phyloP scores from a whole-genome alignment of 441 rosid genomes.

The Biscutella laevigata region DNA sequence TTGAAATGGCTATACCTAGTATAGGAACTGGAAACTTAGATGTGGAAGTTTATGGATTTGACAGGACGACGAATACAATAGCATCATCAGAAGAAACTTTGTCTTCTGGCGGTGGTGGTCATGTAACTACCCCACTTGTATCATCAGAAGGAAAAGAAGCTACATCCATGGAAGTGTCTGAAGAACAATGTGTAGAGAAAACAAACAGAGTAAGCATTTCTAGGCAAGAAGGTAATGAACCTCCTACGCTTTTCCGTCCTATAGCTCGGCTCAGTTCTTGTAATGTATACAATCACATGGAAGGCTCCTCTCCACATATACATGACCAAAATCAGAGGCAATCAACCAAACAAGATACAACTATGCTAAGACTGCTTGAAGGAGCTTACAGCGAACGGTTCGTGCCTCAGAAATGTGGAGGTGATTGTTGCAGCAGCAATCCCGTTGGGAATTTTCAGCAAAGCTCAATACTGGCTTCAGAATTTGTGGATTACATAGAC shows the following conservation, averaged over 20 bases:
- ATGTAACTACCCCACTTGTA: slow-evolving; percentile 40
- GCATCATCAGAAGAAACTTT: slow-evolving; percentile 69
- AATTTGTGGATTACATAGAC: slow-evolving; percentile 65
- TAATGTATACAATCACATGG: slow-evolving; percentile 32
- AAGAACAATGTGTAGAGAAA: slow-evolving; percentile 36
- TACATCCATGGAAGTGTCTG: slow-evolving; percentile 36
- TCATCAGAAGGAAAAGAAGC: slow-evolving; percentile 49
- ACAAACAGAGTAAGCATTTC: slow-evolving; percentile 25
- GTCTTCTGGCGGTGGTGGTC: slow-evolving; percentile 57
- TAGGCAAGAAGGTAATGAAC: slow-evolving; percentile 31
- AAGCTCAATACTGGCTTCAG: slow-evolving; percentile 67
- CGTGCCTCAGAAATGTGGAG: slow-evolving; percentile 67
- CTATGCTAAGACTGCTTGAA: slow-evolving; percentile 49
- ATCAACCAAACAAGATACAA: slow-evolving; percentile 38
- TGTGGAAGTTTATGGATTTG: slow-evolving; percentile 35
- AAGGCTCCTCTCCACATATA: slow-evolving; percentile 29
- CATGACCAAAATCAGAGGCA: slow-evolving; percentile 31
- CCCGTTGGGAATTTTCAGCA: slow-evolving; percentile 11
- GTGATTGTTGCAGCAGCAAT: slow-evolving; percentile 44
- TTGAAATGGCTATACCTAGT: slow-evolving; percentile 20
- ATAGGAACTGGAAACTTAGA: slow-evolving; percentile 25
- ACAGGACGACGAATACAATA: slow-evolving; percentile 32
- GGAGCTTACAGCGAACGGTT: slow-evolving; percentile 39
- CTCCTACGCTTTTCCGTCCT: slow-evolving; percentile 55
- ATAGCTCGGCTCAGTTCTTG: slow-evolving; percentile 62